These are phyloP conservation scores for Ogataea paradorogensis DNA, from an alignment of 805 yeast genomes.

Conservation along the genomic window DNA sequence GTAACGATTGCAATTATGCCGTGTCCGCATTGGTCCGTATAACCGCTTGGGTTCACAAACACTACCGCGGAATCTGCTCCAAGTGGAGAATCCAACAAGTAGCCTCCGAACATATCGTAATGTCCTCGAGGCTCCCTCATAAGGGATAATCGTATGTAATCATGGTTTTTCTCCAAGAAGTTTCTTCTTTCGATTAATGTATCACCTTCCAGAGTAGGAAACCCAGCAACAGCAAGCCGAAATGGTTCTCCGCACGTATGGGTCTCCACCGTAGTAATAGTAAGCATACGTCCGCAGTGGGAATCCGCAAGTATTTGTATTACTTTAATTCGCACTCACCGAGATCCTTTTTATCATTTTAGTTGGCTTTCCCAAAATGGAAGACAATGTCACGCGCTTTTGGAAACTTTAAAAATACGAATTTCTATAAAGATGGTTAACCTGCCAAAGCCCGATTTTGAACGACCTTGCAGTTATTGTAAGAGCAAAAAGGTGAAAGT, in stretches of 20 bases:
- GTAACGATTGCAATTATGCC: slow-evolving; percentile 28
- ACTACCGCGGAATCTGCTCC: slow-evolving; percentile 26
- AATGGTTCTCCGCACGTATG: slow-evolving; percentile 31
- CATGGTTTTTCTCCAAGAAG: slow-evolving; percentile 19
- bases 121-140: slow-evolving; percentile 31
- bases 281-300: no score
- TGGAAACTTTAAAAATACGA: background rate
- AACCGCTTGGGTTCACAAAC: slow-evolving; percentile 28
- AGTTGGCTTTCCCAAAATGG: background rate
- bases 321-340: background rate
- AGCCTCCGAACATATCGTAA: slow-evolving; percentile 31
- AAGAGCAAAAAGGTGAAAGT: slow-evolving; percentile 26
- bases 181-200: slow-evolving; percentile 24
- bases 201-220: slow-evolving; percentile 24
- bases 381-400: background rate
- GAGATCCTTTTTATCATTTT: background rate
- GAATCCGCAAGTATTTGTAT: background rate
- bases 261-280: slow-evolving; percentile 24
- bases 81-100: slow-evolving; percentile 19
- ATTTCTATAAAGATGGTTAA: background rate
- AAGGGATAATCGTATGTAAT: slow-evolving; percentile 24
- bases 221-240: slow-evolving; percentile 19
- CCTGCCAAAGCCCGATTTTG: slow-evolving; percentile 16
- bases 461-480: slow-evolving; percentile 24
- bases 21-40: slow-evolving; percentile 32